These are phyloP conservation scores for Raddia distichophylla DNA, from an alignment of 176 grass and related monocot species.

Conservation along the genomic window DNA sequence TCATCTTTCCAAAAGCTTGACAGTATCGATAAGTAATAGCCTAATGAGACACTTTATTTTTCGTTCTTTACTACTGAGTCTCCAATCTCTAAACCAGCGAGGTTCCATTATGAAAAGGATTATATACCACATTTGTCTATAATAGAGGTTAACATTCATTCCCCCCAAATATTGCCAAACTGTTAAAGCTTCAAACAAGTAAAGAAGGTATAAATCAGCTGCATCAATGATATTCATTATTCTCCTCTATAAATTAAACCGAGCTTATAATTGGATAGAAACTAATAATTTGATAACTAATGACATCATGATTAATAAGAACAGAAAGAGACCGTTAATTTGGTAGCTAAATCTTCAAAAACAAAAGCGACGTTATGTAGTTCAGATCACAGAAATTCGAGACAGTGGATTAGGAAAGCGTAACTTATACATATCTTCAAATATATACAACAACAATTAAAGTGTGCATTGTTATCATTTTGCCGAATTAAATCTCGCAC, in stretches of 20 bases:
- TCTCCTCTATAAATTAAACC: background rate
- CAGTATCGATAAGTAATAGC: background rate
- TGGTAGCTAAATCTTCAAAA: conserved; percentile 1
- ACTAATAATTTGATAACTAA: background rate
- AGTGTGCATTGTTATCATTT: conserved; percentile 8
- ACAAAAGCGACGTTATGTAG: background rate
- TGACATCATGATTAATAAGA: background rate
- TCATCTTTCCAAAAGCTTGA: background rate
- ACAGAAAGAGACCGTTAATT: background rate
- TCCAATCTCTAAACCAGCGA: background rate
- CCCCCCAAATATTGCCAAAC: background rate
- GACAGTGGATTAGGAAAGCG: background rate
- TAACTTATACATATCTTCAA: background rate
- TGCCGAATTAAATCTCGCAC: background rate
- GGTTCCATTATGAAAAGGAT: conserved; percentile 9
- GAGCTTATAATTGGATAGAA: background rate
- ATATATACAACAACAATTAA: conserved; percentile 16
- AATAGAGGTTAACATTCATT: background rate
- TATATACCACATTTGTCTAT: background rate
- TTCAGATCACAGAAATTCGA: conserved; percentile 20
- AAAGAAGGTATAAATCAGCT: background rate
- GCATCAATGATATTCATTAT: background rate
- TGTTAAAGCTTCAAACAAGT: background rate
- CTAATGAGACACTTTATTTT: background rate
- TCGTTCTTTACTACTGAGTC: background rate